phyloP scores from a whole-genome alignment of 768 basidiomycete species.

The Flagelloscypha sp. region DNA sequence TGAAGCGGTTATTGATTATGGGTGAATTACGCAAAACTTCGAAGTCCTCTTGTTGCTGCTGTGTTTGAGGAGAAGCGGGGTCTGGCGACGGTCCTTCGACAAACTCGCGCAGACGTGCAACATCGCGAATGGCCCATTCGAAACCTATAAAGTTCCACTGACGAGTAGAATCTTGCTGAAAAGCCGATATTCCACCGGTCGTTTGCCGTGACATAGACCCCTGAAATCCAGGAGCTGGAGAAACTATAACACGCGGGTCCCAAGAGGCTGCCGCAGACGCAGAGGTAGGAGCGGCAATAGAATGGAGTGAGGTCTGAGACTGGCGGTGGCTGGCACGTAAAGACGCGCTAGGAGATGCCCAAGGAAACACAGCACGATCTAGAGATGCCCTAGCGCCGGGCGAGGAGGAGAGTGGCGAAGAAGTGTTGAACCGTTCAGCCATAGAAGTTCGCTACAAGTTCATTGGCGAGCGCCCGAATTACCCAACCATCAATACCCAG shows the following conservation, averaged over 20 bases:
- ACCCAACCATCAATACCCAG: too few relatives aligned
- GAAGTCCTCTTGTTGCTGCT: slow-evolving; percentile 36
- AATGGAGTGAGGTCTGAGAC: slow-evolving; percentile 4
- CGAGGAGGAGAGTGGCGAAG: too few relatives aligned
- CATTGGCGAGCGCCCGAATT: too few relatives aligned
- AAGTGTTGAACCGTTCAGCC: too few relatives aligned
- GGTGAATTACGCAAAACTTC: slow-evolving; percentile 60
- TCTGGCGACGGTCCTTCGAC: slow-evolving; percentile 37
- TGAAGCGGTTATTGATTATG: slow-evolving; percentile 59
- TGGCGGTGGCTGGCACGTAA: slow-evolving; percentile 1
- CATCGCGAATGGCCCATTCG: slow-evolving; percentile 61
- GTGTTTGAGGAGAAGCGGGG: slow-evolving; percentile 17
- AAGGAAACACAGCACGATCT: too few relatives aligned
- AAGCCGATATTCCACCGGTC: slow-evolving; percentile 8
- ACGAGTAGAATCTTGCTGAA: slow-evolving; percentile 40
- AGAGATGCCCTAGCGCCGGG: too few relatives aligned
- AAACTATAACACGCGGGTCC: neutral
- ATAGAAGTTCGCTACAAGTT: too few relatives aligned
- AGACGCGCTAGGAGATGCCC: too few relatives aligned
- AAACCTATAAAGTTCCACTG: slow-evolving; percentile 68
- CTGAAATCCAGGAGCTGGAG: neutral
- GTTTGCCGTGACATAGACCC: neutral
- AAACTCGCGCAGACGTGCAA: slow-evolving; percentile 47
- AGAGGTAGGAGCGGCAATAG: neutral
- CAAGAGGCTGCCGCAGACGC: neutral